These are phyloP conservation scores for Amylostereum areolatum DNA, from an alignment of 1,284 basidiomycete species.

Conservation along the genomic window DNA sequence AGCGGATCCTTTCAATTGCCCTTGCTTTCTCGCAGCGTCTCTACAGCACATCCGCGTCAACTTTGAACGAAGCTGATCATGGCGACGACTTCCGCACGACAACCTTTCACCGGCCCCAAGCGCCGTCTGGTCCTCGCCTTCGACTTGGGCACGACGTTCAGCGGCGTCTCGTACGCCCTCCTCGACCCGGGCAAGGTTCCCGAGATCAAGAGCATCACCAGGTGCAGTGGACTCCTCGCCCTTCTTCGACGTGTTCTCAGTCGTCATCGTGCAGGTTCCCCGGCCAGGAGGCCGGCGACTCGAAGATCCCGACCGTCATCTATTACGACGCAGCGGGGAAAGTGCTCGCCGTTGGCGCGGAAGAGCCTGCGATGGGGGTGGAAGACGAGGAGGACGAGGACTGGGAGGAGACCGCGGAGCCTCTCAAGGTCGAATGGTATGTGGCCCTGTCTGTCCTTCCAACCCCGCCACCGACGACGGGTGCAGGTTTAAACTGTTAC, in stretches of 20 bases:
- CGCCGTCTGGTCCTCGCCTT: slow-evolving; percentile 14
- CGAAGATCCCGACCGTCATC: slow-evolving; percentile 52
- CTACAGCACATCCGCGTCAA: too few species aligned
- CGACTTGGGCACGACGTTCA: slow-evolving; percentile 16
- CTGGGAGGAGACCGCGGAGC: slow-evolving; percentile 16
- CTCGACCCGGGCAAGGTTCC: slow-evolving; percentile 16
- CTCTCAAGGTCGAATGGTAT: slow-evolving; percentile 43
- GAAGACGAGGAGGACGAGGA: slow-evolving; percentile 31
- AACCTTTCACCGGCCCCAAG: slow-evolving; percentile 1
- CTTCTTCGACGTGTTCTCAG: background rate
- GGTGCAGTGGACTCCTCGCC: slow-evolving; percentile 2
- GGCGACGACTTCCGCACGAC: too few species aligned
- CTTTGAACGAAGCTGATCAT: too few species aligned
- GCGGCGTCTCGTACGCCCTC: slow-evolving; percentile 14
- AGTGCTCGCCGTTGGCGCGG: slow-evolving; percentile 45
- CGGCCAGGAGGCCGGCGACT: slow-evolving; percentile 36
- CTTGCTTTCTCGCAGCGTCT: too few species aligned
- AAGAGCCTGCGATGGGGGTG: slow-evolving; percentile 35
- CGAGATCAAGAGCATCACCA: slow-evolving; percentile 11
- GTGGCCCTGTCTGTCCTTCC: slow-evolving; percentile 3
- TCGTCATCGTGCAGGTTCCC: slow-evolving; percentile 36
- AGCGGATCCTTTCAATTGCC: too few species aligned
- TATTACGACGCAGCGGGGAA: slow-evolving; percentile 42
- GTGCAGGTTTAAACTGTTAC: slow-evolving; percentile 52
- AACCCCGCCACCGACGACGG: background rate